Evolutionary conservation across 164 flowering plant genomes (phyloP).

Genomic region (Macadamia integrifolia): DNA sequence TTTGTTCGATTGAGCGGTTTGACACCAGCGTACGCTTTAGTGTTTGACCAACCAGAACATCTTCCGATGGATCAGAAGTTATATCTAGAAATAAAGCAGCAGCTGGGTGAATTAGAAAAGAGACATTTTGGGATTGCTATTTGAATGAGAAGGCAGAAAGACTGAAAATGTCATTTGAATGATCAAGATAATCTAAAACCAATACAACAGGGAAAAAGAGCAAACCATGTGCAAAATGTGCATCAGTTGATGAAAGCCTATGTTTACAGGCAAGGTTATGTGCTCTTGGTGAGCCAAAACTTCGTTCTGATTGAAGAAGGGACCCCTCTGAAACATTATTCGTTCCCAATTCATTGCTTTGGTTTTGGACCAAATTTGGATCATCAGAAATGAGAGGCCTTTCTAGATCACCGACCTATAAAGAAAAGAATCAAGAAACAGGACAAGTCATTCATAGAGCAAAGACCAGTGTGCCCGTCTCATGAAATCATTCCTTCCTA

Average conservation of each 20-base stretch:
- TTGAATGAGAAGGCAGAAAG: neutral
- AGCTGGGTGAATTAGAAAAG: slow-evolving; percentile 33
- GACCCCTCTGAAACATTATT: slow-evolving; percentile 44
- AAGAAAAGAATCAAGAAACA: slow-evolving; percentile 2
- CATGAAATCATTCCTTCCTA: neutral
- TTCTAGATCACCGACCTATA: slow-evolving; percentile 70
- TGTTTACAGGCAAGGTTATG: slow-evolving; percentile 52
- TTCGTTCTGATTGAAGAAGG: slow-evolving; percentile 40
- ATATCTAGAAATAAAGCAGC: slow-evolving; percentile 56
- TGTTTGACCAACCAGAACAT: slow-evolving; percentile 66
- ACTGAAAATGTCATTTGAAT: neutral
- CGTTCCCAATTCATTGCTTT: slow-evolving; percentile 36
- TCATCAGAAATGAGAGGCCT: slow-evolving; percentile 76
- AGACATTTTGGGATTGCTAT: neutral
- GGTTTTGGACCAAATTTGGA: slow-evolving; percentile 20
- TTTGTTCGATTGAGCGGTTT: slow-evolving; percentile 36
- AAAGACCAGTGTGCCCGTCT: neutral
- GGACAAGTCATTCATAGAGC: neutral
- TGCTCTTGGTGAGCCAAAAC: slow-evolving; percentile 32
- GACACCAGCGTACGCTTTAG: slow-evolving; percentile 42
- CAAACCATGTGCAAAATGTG: slow-evolving; percentile 48
- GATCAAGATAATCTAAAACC: neutral
- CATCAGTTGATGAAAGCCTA: slow-evolving; percentile 36
- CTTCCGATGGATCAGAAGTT: slow-evolving; percentile 51
- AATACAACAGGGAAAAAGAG: neutral